A percentile compares a stretch with the other conserved stretches of the same genome.
Evolutionary conservation across 1,284 basidiomycete genomes (phyloP).

Genomic region (Sanguinoderma infundibulare): DNA sequence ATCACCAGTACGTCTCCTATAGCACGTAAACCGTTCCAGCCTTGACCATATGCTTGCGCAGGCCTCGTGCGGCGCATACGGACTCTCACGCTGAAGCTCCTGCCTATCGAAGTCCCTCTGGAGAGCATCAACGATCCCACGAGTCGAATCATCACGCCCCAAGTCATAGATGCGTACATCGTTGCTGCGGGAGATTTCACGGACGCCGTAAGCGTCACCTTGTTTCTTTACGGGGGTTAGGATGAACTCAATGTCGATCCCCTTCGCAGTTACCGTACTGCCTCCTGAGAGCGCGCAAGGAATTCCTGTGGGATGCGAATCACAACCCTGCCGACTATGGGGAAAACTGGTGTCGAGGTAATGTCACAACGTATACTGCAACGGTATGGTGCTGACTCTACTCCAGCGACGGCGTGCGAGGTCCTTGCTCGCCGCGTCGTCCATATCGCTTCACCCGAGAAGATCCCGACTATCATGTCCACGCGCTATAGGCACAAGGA

Average conservation of each 20-base stretch:
- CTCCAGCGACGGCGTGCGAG: constrained; percentile 81
- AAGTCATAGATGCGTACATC: constrained; percentile 67
- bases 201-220: constrained; percentile 64
- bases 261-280: constrained; percentile 67
- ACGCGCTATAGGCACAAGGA: constrained; percentile 77
- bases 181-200: constrained; percentile 77
- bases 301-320: constrained; percentile 79
- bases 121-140: constrained; percentile 65
- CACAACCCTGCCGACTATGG: constrained; percentile 82
- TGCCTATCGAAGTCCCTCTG: constrained; percentile 81
- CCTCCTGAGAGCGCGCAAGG: constrained; percentile 78
- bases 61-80: constrained; percentile 83
- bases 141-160: constrained; percentile 72
- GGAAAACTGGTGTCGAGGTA: constrained; percentile 83
- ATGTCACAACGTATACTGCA: constrained; percentile 15
- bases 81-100: constrained; percentile 74
- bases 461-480: constrained; percentile 73
- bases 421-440: constrained; percentile 85
- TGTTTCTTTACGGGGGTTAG: not conserved
- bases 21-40: not conserved
- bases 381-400: not conserved
- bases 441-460: constrained; percentile 67
- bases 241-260: not conserved
- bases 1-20: constrained; percentile 61
- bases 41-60: constrained; percentile 33